Evolutionary conservation across 352 stramenopile genomes (phyloP).

Genomic region (Pythium inflatum): DNA sequence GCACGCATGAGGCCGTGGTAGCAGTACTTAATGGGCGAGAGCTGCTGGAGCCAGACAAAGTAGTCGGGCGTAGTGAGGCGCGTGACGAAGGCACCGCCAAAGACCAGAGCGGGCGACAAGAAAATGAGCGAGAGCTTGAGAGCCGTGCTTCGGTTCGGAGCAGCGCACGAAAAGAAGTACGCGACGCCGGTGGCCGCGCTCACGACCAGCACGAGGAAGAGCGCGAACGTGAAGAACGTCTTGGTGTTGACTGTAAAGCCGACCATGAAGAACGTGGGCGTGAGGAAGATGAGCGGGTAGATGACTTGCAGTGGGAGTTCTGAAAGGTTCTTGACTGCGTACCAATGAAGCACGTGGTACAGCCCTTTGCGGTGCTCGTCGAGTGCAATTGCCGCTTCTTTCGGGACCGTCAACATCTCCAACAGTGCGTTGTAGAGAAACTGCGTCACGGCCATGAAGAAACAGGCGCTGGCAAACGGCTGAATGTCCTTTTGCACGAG

Average conservation of each 20-base stretch:
- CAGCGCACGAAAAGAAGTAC: slow-evolving; percentile 50
- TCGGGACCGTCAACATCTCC: slow-evolving; percentile 28
- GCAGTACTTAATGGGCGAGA: slow-evolving; percentile 61
- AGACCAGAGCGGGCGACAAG: slow-evolving; percentile 53
- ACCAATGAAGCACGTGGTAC: slow-evolving; percentile 36
- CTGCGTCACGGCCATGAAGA: slow-evolving; percentile 26
- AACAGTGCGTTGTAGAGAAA: slow-evolving; percentile 30
- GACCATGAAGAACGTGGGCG: slow-evolving; percentile 40
- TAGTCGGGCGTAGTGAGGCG: slow-evolving; percentile 38
- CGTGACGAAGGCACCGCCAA: slow-evolving; percentile 57
- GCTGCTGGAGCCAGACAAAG: slow-evolving; percentile 65
- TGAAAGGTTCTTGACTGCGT: slow-evolving; percentile 37
- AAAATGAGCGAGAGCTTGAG: slow-evolving; percentile 50
- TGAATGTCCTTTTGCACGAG: slow-evolving; percentile 49
- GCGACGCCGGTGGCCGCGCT: slow-evolving; percentile 23
- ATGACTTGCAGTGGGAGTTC: slow-evolving; percentile 33
- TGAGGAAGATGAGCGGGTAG: slow-evolving; percentile 32
- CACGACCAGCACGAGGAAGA: slow-evolving; percentile 33
- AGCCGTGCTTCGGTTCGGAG: slow-evolving; percentile 36
- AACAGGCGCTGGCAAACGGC: slow-evolving; percentile 51
- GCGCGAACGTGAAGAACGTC: slow-evolving; percentile 36
- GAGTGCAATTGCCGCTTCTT: slow-evolving; percentile 32
- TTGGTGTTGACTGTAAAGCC: slow-evolving; percentile 31
- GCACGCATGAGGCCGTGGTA: slow-evolving; percentile 50
- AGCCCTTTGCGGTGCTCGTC: slow-evolving; percentile 30